Evolutionary conservation across 176 grass and related monocot genomes (phyloP).

Genomic region (Ensete ventricosum): DNA sequence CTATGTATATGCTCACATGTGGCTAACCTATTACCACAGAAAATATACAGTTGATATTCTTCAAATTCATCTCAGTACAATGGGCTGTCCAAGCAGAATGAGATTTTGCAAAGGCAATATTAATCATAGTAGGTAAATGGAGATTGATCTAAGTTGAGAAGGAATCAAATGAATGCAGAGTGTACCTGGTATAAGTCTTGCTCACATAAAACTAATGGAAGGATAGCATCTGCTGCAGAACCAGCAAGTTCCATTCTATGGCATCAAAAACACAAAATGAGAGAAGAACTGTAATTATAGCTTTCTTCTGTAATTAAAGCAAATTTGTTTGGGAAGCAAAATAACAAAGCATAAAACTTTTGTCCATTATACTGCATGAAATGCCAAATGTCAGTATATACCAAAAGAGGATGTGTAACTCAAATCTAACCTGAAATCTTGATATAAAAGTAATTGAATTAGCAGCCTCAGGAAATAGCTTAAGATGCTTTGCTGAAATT

Average conservation of each 20-base stretch:
- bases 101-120: neutral
- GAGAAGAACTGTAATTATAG: neutral
- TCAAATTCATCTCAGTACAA: neutral
- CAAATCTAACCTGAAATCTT: constrained; percentile 76
- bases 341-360: neutral
- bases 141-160: neutral
- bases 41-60: neutral
- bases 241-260: constrained; percentile 66
- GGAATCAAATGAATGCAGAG: neutral
- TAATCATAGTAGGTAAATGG: neutral
- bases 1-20: too few relatives aligned
- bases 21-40: neutral
- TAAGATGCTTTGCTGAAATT: constrained; percentile 59
- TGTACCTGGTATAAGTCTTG: constrained; percentile 78
- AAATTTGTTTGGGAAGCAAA: neutral
- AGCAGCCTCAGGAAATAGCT: constrained; percentile 81
- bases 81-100: neutral
- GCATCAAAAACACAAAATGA: constrained; percentile 12
- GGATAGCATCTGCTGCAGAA: constrained; percentile 83
- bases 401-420: neutral
- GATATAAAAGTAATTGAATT: constrained; percentile 64
- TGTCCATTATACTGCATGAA: neutral
- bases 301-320: neutral
- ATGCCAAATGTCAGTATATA: neutral
- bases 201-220: constrained; percentile 88